phyloP scores from a whole-genome alignment of 1,284 basidiomycete genomes.

The Boletus semigastroideus region DNA sequence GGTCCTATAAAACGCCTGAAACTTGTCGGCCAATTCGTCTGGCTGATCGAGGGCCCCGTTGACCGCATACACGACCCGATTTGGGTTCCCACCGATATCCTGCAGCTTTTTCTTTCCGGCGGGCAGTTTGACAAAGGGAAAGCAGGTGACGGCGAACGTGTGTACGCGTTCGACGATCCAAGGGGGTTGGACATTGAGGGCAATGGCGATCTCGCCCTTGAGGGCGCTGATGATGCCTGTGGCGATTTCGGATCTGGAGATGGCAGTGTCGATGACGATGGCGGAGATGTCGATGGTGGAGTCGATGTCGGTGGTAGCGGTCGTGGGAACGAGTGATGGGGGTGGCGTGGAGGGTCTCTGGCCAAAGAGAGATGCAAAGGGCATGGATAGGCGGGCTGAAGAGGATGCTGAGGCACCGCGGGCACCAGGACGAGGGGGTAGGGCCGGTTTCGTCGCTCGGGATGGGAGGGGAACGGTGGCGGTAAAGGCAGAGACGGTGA shows the following conservation, averaged over 20 bases:
- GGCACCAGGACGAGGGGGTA: slow-evolving; percentile 55
- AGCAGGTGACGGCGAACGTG: slow-evolving; percentile 48
- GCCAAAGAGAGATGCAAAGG: slow-evolving; percentile 69
- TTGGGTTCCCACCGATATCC: slow-evolving; percentile 28
- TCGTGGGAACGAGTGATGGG: slow-evolving; percentile 15
- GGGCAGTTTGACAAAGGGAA: slow-evolving; percentile 48
- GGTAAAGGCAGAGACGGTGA: slow-evolving; percentile 48
- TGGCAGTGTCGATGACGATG: slow-evolving; percentile 53
- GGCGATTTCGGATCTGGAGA: slow-evolving; percentile 57
- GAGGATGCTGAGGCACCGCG: slow-evolving; percentile 18
- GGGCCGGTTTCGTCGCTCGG: slow-evolving; percentile 55
- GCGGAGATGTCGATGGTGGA: slow-evolving; percentile 53
- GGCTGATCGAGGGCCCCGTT: slow-evolving; percentile 40
- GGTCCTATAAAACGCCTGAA: slow-evolving; percentile 75
- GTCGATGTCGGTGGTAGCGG: slow-evolving; percentile 27
- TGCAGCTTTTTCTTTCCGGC: slow-evolving; percentile 31
- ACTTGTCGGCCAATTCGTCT: slow-evolving; percentile 54
- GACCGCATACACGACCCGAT: slow-evolving; percentile 35
- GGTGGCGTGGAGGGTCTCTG: slow-evolving; percentile 40
- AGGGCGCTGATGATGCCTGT: slow-evolving; percentile 60
- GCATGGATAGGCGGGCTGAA: slow-evolving; percentile 53
- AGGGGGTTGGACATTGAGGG: slow-evolving; percentile 44
- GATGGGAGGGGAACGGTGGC: slow-evolving; percentile 68
- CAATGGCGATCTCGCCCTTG: slow-evolving; percentile 55
- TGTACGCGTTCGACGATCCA: slow-evolving; percentile 69